phyloP scores from a whole-genome alignment of 2,329 filamentous ascomycete genomes.

The Exophiala xenobiotica region DNA sequence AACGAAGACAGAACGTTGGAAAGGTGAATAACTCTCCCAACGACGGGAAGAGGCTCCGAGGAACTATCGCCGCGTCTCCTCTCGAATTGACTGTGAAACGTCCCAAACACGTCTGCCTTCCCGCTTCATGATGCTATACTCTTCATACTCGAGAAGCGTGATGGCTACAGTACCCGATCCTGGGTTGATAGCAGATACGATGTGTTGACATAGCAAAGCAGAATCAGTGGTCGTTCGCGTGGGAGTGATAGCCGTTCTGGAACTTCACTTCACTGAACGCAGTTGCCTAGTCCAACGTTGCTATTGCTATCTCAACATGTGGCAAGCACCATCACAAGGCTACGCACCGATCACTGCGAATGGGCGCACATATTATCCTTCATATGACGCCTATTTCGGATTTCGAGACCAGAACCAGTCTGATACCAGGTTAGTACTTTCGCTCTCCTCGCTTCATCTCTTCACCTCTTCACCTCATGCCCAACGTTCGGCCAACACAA shows the following conservation, averaged over 20 bases:
- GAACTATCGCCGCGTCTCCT: background rate
- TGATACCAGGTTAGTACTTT: conserved; percentile 21
- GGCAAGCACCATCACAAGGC: conserved; percentile 11
- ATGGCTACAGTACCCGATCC: too few relatives aligned
- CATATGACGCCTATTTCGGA: conserved; percentile 25
- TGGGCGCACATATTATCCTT: conserved; percentile 18
- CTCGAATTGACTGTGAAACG: background rate
- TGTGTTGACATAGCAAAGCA: too few relatives aligned
- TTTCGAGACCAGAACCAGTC: conserved; percentile 6
- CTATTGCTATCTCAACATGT: conserved; percentile 11
- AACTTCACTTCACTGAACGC: conserved; percentile 2
- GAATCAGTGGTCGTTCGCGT: too few relatives aligned
- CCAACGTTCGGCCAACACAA: conserved; percentile 3
- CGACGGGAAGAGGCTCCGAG: background rate
- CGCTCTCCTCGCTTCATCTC: background rate
- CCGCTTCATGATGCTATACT: background rate
- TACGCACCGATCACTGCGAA: conserved; percentile 11
- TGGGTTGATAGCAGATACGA: too few relatives aligned
- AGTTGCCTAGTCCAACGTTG: background rate
- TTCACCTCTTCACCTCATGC: conserved; percentile 4
- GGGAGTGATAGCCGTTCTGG: too few relatives aligned
- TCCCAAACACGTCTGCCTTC: background rate
- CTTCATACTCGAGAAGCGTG: background rate
- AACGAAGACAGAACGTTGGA: too few relatives aligned
- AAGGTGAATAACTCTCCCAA: background rate